Evolutionary conservation across 257 asterid genomes (phyloP), one percentile per base, ranked within the genome.

Genomic region (Capsicum chinense): DNA sequence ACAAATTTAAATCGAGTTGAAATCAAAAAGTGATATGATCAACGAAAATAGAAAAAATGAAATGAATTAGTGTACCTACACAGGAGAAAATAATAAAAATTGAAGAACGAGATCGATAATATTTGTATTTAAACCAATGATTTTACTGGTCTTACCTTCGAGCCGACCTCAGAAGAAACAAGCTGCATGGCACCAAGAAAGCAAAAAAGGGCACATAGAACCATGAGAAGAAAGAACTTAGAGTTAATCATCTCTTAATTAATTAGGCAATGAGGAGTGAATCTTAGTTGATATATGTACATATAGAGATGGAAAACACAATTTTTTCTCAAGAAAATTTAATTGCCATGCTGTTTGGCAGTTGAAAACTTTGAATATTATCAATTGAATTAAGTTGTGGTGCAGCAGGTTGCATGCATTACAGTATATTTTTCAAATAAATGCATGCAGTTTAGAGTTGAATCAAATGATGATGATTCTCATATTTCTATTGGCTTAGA

Each of bases 401-500:
- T 48, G 44, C 44, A 39, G 44, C 19, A 73, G 80, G 59, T 48
- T 74, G 62, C 7, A 50, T 47, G 48, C 50, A 50, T 6, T 11
- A 21, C 12, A 52, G 2, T 52, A 10, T 7, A 7, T 37, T 68
- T 56, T 7, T 68, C 37, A 56, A 69, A 8, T 15, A 37, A 69
- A 69, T 69, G 17, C 78, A 69, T 69, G 78, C 78, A 69, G 54
- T 12, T 39, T 39, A 39, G 50, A 54, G 54, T 5, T 35, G 56
- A 69, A 69, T 69, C 33, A 69, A 69, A 69, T 39, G 56, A 69
- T 69, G 78, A 39, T 37, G 76, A 39, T 14, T 37, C 76, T 68
- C 52, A 59, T 59, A 3, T 59, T 59, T 59, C 66, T 37, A 37
- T 1, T 3, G 21, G 76, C 76, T 14, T 68, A 37, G 52, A 68